These are phyloP conservation scores for Hyphopichia homilentoma DNA, from an alignment of 805 yeast genomes.

Conservation along the genomic window DNA sequence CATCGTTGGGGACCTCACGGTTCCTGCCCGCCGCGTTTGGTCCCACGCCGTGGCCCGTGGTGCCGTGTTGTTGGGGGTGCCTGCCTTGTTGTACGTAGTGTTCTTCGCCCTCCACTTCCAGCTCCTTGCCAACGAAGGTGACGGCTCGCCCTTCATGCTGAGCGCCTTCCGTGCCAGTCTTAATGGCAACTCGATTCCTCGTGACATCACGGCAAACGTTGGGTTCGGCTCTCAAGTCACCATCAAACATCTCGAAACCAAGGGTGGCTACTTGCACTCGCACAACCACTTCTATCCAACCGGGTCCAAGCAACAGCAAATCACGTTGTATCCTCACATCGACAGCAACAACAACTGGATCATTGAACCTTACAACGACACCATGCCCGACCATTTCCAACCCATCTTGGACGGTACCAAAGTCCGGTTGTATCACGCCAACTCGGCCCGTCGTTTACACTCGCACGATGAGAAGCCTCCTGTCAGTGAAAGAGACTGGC, in stretches of 20 bases:
- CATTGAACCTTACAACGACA: constrained; percentile 62
- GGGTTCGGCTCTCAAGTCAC: constrained; percentile 70
- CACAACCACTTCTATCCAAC: constrained; percentile 67
- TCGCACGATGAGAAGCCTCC: constrained; percentile 83
- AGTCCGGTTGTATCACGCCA: constrained; percentile 60
- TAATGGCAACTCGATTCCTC: constrained; percentile 58
- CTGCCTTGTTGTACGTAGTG: constrained; percentile 49
- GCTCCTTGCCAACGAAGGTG: constrained; percentile 57
- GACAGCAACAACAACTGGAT: constrained; percentile 73
- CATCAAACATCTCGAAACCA: constrained; percentile 64
- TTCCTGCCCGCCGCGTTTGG: constrained; percentile 40
- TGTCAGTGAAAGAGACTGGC: constrained; percentile 76
- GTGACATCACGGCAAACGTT: constrained; percentile 56
- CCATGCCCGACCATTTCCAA: constrained; percentile 56
- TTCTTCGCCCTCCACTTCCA: constrained; percentile 65
- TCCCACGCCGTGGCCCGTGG: constrained; percentile 53
- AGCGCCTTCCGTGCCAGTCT: constrained; percentile 68
- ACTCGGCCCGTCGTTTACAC: constrained; percentile 66
- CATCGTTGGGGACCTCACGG: constrained; percentile 63
- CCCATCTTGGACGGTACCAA: constrained; percentile 67
- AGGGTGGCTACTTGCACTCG: constrained; percentile 83
- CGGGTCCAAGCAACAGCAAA: constrained; percentile 82
- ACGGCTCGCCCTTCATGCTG: constrained; percentile 68
- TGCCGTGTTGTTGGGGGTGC: constrained; percentile 52
- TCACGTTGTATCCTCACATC: constrained; percentile 75